Conservation (phyloP, 2,329 filamentous ascomycete species). For the Trichophyton verrucosum region DNA sequence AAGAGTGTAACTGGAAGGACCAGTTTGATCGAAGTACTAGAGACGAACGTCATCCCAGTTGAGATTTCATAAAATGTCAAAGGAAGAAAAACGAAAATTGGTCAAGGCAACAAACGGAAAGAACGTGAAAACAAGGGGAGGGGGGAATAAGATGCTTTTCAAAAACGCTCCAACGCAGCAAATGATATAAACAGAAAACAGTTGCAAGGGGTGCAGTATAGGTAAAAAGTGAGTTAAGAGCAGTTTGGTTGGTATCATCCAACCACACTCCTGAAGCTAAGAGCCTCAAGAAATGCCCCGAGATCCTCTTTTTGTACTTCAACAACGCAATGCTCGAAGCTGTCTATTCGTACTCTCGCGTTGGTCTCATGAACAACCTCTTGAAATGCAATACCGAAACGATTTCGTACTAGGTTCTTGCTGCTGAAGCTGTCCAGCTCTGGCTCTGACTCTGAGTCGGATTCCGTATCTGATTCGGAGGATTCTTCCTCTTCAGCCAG, state of each 20-base stretch:
- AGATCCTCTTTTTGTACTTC: constrained; percentile 97
- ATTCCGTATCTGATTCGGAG: constrained; percentile 42
- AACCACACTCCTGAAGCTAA: constrained; percentile 83
- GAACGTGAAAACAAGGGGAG: neutral
- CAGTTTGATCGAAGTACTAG: neutral
- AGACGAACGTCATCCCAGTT: neutral
- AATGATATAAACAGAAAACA: neutral
- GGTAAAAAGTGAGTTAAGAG: neutral
- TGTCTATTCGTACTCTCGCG: constrained; percentile 80
- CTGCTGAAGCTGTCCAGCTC: constrained; percentile 46
- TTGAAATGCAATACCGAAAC: constrained; percentile 90
- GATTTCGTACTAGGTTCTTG: constrained; percentile 63
- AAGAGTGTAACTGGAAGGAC: neutral
- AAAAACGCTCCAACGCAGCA: neutral
- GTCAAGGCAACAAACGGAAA: neutral
- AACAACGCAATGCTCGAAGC: constrained; percentile 93
- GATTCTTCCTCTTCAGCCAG: constrained; percentile 53
- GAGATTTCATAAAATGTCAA: neutral
- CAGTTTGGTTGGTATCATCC: constrained; percentile 27
- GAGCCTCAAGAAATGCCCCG: constrained; percentile 72
- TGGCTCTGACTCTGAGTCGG: constrained; percentile 28
- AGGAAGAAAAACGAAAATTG: neutral
- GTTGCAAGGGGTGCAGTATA: neutral
- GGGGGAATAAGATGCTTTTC: neutral
- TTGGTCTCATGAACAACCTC: constrained; percentile 88